phyloP scores from a whole-genome alignment of 371 early-diverging fungal genomes.

The Lichtheimia ramosa region DNA sequence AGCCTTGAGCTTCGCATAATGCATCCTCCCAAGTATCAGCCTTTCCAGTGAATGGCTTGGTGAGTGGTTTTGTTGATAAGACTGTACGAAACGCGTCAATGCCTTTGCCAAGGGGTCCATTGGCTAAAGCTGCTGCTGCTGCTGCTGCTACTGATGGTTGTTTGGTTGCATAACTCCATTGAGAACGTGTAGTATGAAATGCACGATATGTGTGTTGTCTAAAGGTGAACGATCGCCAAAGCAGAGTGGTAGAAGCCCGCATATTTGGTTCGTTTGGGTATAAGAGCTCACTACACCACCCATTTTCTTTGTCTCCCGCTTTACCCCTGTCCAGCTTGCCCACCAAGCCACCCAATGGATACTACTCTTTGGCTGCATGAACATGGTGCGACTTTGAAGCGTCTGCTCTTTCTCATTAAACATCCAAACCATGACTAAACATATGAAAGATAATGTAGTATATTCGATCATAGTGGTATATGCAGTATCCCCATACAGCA shows the following conservation, averaged over 20 bases:
- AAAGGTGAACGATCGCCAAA: background rate
- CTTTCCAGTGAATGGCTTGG: slow-evolving; percentile 35
- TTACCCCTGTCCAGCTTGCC: too few species aligned
- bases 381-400: too few species aligned
- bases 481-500: too few species aligned
- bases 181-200: background rate
- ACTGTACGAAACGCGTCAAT: slow-evolving; percentile 6
- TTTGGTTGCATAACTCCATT: background rate
- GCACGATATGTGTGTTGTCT: background rate
- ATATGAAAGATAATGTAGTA: too few species aligned
- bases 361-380: too few species aligned
- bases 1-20: slow-evolving; percentile 47
- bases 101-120: slow-evolving; percentile 10
- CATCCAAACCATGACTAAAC: too few species aligned
- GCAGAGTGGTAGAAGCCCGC: background rate
- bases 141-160: slow-evolving; percentile 4
- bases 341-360: too few species aligned
- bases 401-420: too few species aligned
- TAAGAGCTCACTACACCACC: too few species aligned
- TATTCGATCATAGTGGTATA: too few species aligned
- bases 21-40: slow-evolving; percentile 55
- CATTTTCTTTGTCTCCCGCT: too few species aligned
- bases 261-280: too few species aligned
- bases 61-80: slow-evolving; percentile 15
- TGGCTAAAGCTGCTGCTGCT: slow-evolving; percentile 6